Evolutionary conservation across 164 flowering plant genomes (phyloP), one percentile per base, ranked within the genome.

Genomic region (Echeveria elegans): DNA sequence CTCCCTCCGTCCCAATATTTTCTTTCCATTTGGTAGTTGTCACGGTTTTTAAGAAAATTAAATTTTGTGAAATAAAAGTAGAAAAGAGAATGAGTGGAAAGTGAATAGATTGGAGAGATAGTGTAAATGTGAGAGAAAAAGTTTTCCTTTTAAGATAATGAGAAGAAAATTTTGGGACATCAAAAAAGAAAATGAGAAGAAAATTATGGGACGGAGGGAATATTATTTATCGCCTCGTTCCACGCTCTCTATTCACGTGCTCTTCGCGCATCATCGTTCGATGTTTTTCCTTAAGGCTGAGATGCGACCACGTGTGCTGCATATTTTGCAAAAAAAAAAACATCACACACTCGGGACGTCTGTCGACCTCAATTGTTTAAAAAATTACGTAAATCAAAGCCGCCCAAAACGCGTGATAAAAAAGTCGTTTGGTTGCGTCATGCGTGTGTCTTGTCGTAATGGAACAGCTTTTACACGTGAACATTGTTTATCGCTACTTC

Each of bases 391-490:
- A 15, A 53, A 53, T 24, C 26, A 53, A 53, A 56, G 61, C 61
- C 30, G 61, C 32, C 32, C 32, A 56, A 4, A 56, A 56, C 61
- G 61, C 61, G 61, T 53, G 59, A 53, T 10, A 14, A 3, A 23
- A 53, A 53, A 24, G n/a, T n/a, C n/a, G n/a, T n/a, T n/a, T n/a
- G 29, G n/a, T 56, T 56, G 32, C 61, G 18, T 56, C 61, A 56
- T 56, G 61, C 19, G 32, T 28, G 12, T 56, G 61, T 28, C 34
- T 56, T 19, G 61, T 14, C 32, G 32, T 29, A 56, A 56, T 56
- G 61, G 61, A 28, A 28, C 61, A 56, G 61, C 61, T 56, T 28
- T 56, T 11, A 56, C 61, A 56, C 61, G 61, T 56, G 61, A 28
- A 26, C 14, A 19, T 56, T 28, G 16, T 56, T 56, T 56, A 24